Evolutionary conservation across 164 flowering plant genomes (phyloP), one percentile per base, ranked within the genome.

Genomic region (Brasenia schreberi): DNA sequence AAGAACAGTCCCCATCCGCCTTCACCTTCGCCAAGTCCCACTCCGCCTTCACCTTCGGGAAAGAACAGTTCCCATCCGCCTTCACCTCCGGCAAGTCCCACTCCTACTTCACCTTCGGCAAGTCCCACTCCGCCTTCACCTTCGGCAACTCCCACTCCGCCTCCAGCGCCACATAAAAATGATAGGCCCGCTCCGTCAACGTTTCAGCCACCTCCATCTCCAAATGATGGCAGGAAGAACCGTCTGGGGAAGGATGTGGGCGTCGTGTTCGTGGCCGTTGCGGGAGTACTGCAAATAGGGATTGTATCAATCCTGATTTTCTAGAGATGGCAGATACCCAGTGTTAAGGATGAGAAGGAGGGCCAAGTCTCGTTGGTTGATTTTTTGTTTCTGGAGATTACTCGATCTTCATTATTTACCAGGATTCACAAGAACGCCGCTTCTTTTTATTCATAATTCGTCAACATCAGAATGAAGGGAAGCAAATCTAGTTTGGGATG

Each of bases 181-280:
- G 59, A 7, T 14, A 7, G 7, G 59, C 7, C 14, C 10, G 14
- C 14, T 7, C 59, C 59, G 59, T 14, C 59, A 7, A 7, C 59
- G 7, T 14, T 14, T 14, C 7, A 53, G 7, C 14, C 59, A 14
- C 14, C 7, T 53, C 59, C 7, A 7, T 14, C 7, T 53, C 10
- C 7, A 14, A 53, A 53, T 53, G 59, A 53, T 17, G 23, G 14
- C 7, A 14, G 16, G 43, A 68, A 62, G 19, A 45, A 66, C 39
- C 74, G 71, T 60, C 23, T 45, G 18, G 80, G 73, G 69, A 74
- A 77, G 69, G 71, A 69, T 49, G 39, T 74, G n/a, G 80, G 80
- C 44, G 16, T 77, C 49, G 5, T 71, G 64, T 77, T 77, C 61
- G 61, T 45, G 19, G 80, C 77, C 7, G 18, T 77, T 49, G 80